Evolutionary conservation across 2,329 filamentous ascomycete species (phyloP).

Genomic region (Ustilaginoidea virens): DNA sequence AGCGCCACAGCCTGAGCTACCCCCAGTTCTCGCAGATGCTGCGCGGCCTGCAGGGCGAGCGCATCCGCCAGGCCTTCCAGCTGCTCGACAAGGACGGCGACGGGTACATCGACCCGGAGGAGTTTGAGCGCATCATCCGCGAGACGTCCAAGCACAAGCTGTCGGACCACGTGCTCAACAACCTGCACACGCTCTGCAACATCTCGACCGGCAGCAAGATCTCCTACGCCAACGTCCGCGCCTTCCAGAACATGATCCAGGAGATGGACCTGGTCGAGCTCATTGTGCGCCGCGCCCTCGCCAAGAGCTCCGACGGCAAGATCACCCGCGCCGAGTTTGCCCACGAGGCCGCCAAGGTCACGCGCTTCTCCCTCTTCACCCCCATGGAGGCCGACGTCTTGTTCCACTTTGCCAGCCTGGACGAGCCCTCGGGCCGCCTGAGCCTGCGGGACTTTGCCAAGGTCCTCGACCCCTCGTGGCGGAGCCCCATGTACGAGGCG

Average conservation of each 20-base stretch:
- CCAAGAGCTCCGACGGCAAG: slow-evolving; percentile 73
- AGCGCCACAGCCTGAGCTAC: slow-evolving; percentile 85
- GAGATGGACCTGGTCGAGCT: slow-evolving; percentile 97
- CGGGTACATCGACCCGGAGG: slow-evolving; percentile 86
- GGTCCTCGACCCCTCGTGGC: slow-evolving; percentile 88
- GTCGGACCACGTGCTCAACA: slow-evolving; percentile 84
- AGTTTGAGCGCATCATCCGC: slow-evolving; percentile 92
- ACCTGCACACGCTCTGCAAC: slow-evolving; percentile 87
- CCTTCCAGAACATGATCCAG: slow-evolving; percentile 94
- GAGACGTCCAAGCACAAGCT: slow-evolving; percentile 93
- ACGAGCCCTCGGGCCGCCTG: slow-evolving; percentile 75
- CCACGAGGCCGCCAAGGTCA: slow-evolving; percentile 80
- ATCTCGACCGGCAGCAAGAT: slow-evolving; percentile 85
- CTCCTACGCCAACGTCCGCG: slow-evolving; percentile 91
- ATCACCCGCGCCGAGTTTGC: slow-evolving; percentile 91
- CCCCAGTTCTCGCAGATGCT: slow-evolving; percentile 97
- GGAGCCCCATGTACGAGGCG: slow-evolving; percentile 39
- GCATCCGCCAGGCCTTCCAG: slow-evolving; percentile 89
- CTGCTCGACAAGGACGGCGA: slow-evolving; percentile 81
- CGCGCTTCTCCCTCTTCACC: slow-evolving; percentile 89
- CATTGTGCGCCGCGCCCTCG: slow-evolving; percentile 74
- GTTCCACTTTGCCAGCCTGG: slow-evolving; percentile 92
- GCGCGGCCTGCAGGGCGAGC: slow-evolving; percentile 86
- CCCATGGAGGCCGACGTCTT: slow-evolving; percentile 98
- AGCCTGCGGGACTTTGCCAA: slow-evolving; percentile 78